phyloP scores from a whole-genome alignment of 352 stramenopile genomes.

The Blastocystis sp. region DNA sequence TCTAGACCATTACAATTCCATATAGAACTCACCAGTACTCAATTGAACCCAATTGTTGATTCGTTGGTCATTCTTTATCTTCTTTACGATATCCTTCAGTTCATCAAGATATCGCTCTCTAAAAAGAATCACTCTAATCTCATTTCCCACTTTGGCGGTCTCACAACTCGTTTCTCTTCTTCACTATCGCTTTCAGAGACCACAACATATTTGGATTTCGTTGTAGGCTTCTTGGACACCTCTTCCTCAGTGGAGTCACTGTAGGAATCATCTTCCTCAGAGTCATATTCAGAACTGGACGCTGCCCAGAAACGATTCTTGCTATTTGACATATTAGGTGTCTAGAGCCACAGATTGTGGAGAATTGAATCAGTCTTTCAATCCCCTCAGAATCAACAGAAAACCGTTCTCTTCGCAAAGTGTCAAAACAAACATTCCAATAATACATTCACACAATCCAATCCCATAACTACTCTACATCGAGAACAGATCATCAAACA shows the following conservation, averaged over 20 bases:
- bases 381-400: not conserved
- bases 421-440: too few relatives aligned
- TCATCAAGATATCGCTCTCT: constrained; percentile 31
- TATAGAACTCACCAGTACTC: not conserved
- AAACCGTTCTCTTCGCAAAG: too few relatives aligned
- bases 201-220: constrained; percentile 41
- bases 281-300: constrained; percentile 28
- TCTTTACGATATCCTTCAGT: constrained; percentile 9
- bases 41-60: constrained; percentile 57
- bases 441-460: too few relatives aligned
- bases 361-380: not conserved
- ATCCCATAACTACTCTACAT: too few relatives aligned
- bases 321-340: constrained; percentile 23
- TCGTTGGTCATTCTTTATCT: constrained; percentile 46
- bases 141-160: constrained; percentile 8
- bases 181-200: constrained; percentile 39
- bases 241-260: not conserved
- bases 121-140: not conserved
- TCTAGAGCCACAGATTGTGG: not conserved
- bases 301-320: constrained; percentile 40
- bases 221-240: not conserved
- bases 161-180: constrained; percentile 56
- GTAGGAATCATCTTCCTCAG: not conserved
- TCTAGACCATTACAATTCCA: not conserved
- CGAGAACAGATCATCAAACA: constrained; percentile 56